phyloP scores from a whole-genome alignment of 768 basidiomycete species.

The Daedaleopsis nitida region DNA sequence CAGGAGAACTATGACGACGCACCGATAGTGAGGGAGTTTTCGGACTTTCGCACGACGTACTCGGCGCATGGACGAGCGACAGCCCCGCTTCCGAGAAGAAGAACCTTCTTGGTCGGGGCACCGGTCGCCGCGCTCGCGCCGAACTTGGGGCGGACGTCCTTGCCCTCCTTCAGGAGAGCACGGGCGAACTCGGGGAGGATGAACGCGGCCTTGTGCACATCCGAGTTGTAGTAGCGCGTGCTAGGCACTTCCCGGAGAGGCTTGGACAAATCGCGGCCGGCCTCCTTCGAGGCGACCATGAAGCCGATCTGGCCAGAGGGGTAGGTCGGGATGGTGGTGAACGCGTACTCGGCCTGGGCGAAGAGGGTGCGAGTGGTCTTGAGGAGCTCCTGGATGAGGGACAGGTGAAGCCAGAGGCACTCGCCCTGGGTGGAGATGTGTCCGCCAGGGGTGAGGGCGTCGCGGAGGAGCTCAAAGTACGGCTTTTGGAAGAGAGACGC shows the following conservation, averaged over 20 bases:
- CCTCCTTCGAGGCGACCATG: slow-evolving; percentile 82
- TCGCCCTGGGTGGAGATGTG: slow-evolving; percentile 96
- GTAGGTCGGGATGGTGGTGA: slow-evolving; percentile 96
- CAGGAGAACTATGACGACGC: slow-evolving; percentile 23
- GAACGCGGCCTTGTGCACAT: slow-evolving; percentile 82
- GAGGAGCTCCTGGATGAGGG: slow-evolving; percentile 78
- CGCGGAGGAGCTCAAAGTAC: slow-evolving; percentile 93
- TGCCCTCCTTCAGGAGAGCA: slow-evolving; percentile 69
- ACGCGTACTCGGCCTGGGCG: slow-evolving; percentile 85
- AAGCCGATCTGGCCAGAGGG: slow-evolving; percentile 99
- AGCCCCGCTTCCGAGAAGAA: slow-evolving; percentile 92
- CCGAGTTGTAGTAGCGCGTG: slow-evolving; percentile 84
- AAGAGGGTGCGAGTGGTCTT: slow-evolving; percentile 73
- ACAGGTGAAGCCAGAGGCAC: slow-evolving; percentile 92
- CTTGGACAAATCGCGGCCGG: slow-evolving; percentile 64
- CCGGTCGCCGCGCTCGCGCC: slow-evolving; percentile 51
- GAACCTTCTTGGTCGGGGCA: slow-evolving; percentile 67
- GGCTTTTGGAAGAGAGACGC: slow-evolving; percentile 93
- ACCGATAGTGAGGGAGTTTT: slow-evolving; percentile 87
- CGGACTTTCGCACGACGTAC: slow-evolving; percentile 81
- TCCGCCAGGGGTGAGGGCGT: slow-evolving; percentile 87
- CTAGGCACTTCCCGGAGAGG: slow-evolving; percentile 71
- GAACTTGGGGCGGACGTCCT: slow-evolving; percentile 72
- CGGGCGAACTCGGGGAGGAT: slow-evolving; percentile 92
- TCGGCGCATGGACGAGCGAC: slow-evolving; percentile 97